Evolutionary conservation across 768 basidiomycete genomes (phyloP).

Genomic region (Rickenella mellea): DNA sequence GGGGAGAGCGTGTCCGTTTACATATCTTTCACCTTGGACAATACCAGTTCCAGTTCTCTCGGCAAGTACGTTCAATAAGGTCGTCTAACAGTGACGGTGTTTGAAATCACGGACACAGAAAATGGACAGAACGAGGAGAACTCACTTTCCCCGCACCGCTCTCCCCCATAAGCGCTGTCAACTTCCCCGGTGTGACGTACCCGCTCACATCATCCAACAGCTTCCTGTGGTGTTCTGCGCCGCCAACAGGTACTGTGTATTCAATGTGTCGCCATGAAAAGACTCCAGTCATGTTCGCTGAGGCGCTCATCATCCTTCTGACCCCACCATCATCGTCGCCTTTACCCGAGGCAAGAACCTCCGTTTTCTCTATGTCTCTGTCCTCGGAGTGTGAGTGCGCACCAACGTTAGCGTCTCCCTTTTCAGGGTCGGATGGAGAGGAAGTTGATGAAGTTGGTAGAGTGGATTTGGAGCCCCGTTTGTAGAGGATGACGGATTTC

Average conservation of each 20-base stretch:
- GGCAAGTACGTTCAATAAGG: slow-evolving; percentile 47
- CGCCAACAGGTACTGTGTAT: slow-evolving; percentile 52
- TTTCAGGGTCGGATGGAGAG: slow-evolving; percentile 25
- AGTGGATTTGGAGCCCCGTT: slow-evolving; percentile 36
- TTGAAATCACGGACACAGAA: not conserved
- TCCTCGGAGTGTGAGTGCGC: not conserved
- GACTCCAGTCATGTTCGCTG: slow-evolving; percentile 32
- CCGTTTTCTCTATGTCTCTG: not conserved
- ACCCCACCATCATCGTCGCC: slow-evolving; percentile 22
- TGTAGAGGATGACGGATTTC: slow-evolving; percentile 50
- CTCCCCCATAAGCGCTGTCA: slow-evolving; percentile 68
- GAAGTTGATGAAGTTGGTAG: not conserved
- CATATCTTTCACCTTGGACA: slow-evolving; percentile 39
- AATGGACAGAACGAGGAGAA: not conserved
- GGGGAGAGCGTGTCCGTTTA: slow-evolving; percentile 46
- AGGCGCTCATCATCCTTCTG: slow-evolving; percentile 23
- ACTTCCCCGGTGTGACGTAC: slow-evolving; percentile 69
- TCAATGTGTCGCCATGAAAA: slow-evolving; percentile 75
- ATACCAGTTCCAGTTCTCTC: slow-evolving; percentile 38
- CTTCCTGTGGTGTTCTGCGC: slow-evolving; percentile 26
- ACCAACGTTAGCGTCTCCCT: slow-evolving; percentile 1
- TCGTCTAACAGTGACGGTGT: slow-evolving; percentile 29
- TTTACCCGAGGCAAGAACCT: not conserved
- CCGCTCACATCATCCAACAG: slow-evolving; percentile 70
- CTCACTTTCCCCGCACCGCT: slow-evolving; percentile 38